Evolutionary conservation across 257 asterid species (phyloP).

Genomic region (Solanum sitiens): DNA sequence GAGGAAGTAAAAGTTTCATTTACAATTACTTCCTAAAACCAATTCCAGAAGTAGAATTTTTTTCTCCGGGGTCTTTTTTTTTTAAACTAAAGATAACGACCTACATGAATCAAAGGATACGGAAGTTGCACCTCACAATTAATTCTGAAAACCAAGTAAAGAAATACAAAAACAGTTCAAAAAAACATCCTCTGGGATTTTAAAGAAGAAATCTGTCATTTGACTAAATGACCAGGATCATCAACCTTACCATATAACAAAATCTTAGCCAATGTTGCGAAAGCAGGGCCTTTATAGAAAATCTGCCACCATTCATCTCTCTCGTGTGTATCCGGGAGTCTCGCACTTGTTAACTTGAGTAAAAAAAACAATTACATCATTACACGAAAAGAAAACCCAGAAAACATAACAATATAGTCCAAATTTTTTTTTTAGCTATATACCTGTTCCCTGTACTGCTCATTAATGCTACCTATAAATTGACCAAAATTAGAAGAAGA

Average conservation of each 20-base stretch:
- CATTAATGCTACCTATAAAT: constrained; percentile 47
- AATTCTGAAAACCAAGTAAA: background rate
- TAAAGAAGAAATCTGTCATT: background rate
- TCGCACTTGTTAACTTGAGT: constrained; percentile 16
- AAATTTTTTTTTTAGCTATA: no score
- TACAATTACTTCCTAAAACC: background rate
- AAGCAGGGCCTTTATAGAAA: constrained; percentile 66
- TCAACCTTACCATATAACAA: constrained; percentile 47
- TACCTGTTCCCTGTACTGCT: constrained; percentile 51
- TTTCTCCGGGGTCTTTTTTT: background rate
- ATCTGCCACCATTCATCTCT: constrained; percentile 45
- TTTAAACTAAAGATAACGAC: background rate
- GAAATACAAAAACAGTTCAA: background rate
- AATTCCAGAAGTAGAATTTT: background rate
- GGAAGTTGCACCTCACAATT: background rate
- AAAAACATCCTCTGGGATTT: background rate
- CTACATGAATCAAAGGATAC: background rate
- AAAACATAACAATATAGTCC: background rate
- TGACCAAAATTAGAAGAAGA: background rate
- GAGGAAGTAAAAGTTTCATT: background rate
- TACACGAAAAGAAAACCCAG: background rate
- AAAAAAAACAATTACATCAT: background rate
- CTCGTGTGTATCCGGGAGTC: constrained; percentile 35
- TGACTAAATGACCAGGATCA: background rate
- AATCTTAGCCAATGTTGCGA: constrained; percentile 54